Evolutionary conservation across 2,329 filamentous ascomycete genomes (phyloP).

Genomic region (Fonsecaea monophora): DNA sequence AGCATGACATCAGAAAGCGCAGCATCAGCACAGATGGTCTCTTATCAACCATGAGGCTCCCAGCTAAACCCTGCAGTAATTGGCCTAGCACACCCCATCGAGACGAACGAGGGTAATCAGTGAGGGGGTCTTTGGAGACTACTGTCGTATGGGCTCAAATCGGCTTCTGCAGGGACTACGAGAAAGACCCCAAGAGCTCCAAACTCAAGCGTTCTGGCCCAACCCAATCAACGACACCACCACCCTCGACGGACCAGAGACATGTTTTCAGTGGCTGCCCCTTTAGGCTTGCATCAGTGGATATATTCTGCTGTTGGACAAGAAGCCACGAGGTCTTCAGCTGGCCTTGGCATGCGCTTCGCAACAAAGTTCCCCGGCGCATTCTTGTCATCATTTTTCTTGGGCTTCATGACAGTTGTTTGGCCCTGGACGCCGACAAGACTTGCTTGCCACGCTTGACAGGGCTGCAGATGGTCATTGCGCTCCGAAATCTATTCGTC

Average conservation of each 20-base stretch:
- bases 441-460: slow-evolving; percentile 22
- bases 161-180: slow-evolving; percentile 31
- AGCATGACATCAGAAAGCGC: not conserved
- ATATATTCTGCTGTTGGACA: slow-evolving; percentile 1
- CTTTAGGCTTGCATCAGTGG: slow-evolving; percentile 21
- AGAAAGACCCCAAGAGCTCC: slow-evolving; percentile 12
- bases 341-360: slow-evolving; percentile 29
- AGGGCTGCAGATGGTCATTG: slow-evolving; percentile 32
- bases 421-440: slow-evolving; percentile 3
- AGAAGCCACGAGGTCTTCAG: slow-evolving; percentile 30
- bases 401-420: not conserved
- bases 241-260: not conserved
- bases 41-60: not conserved
- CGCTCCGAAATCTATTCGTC: slow-evolving; percentile 15
- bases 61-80: not conserved
- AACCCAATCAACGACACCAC: slow-evolving; percentile 13
- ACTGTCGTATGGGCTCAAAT: slow-evolving; percentile 13
- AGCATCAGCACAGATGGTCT: not conserved
- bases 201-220: slow-evolving; percentile 3
- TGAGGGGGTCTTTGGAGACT: not conserved
- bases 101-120: slow-evolving; percentile 5
- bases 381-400: not conserved
- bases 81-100: not conserved
- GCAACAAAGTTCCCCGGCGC: slow-evolving; percentile 9
- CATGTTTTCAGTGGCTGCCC: slow-evolving; percentile 24